Percentiles rank a stretch among this genome's conserved stretches.
Conservation (phyloP, 2,329 filamentous ascomycete genomes). For the Onygena corvina region DNA sequence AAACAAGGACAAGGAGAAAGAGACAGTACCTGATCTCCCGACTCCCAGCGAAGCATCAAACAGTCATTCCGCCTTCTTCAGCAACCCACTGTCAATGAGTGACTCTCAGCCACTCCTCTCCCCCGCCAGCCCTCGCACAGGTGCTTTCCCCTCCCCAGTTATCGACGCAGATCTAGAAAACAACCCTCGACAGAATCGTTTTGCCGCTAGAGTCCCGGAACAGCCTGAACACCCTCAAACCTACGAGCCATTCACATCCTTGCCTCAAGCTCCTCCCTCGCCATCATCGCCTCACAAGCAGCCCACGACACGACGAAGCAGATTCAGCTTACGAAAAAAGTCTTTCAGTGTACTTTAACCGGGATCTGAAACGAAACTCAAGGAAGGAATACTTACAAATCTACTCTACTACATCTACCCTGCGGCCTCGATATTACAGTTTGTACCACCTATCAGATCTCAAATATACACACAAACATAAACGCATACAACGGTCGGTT, state of each 20-base stretch:
- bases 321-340: constrained; percentile 36
- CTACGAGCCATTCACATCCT: neutral
- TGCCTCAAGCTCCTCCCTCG: neutral
- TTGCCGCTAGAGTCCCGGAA: neutral
- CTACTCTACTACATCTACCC: neutral
- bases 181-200: neutral
- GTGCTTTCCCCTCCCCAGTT: neutral
- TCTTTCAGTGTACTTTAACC: constrained; percentile 30
- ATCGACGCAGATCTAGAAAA: no score
- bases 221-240: neutral
- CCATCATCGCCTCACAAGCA: neutral
- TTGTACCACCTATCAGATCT: constrained; percentile 4
- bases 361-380: neutral
- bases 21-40: constrained; percentile 9
- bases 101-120: neutral
- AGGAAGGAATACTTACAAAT: neutral
- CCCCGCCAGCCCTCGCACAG: neutral
- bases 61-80: neutral
- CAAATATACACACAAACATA: constrained; percentile 1
- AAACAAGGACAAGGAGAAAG: constrained; percentile 28
- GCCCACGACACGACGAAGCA: constrained; percentile 24
- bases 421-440: neutral
- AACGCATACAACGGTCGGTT: neutral
- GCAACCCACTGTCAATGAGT: neutral
- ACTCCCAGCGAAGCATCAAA: neutral